Base-by-base conservation (phyloP, 768 basidiomycete species). In the Tulasnella sp. region DNA sequence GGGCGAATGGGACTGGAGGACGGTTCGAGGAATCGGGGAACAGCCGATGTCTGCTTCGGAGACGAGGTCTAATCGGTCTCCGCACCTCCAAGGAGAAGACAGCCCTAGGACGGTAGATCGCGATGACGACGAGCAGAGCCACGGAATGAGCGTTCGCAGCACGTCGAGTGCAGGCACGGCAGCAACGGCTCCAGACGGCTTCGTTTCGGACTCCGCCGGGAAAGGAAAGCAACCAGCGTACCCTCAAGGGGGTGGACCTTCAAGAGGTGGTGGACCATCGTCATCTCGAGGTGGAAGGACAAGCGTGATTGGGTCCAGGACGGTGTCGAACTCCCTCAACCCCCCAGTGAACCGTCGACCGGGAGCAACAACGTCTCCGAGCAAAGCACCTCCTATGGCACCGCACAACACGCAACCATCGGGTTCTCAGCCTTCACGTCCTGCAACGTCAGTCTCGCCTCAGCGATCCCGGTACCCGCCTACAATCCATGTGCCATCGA, bases 1-100 rank as follows among this genome's bases (percentile, higher is more conserved):
- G 16, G 79, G 78, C 39, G 88, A 88, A 78, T 90, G 87, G 90
- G 89, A 87, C 73, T 91, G 90, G 90, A 90, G 86, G 78, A 35
- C 68, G 12, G 32, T 69, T 8, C 29, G 14, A 6, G 44, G 68
- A n/a, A 52, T 26, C 32, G 32, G 32, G 19, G 63, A 64, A 32
- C 34, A 14, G 14, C 16, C 26, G 5, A 6, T 17, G 16, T 39
- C n/a, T 22, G 42, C 12, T 12, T 44, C 42, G 12, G 42, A 44
- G n/a, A 44, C 42, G 12, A 40, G 7, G 40, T 40, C 47, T 9
- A 26, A 19, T 47, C 44, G 44, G 44, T 47, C 44, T 47, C 44
- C 47, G n/a, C 47, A 26, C 47, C 47, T 22, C n/a, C 47, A 52
- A 26, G 47, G 47, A 52, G 47, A 52, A 52, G 47, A 52, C 1